Percentiles rank a stretch among this genome's conserved stretches.
Evolutionary conservation across 306 rosid genomes (phyloP).

Genomic region (Sesbania bispinosa): DNA sequence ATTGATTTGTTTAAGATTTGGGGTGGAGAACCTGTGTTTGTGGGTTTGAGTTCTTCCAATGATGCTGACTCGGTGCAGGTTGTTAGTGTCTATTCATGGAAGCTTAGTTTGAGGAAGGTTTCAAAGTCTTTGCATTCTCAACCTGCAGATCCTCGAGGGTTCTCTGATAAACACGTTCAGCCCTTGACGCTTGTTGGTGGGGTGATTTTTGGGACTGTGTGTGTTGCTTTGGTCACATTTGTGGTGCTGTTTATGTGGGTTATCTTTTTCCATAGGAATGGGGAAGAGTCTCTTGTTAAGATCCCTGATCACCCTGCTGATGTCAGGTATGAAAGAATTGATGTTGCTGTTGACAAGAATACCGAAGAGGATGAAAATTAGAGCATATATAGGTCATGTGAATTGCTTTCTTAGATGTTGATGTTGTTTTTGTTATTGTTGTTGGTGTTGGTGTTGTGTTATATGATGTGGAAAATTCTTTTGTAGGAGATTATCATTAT

Average conservation of each 20-base stretch:
- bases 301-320: slow-evolving; percentile 30
- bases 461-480: slow-evolving; percentile 2
- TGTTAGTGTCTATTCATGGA: slow-evolving; percentile 60
- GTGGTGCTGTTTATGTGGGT: slow-evolving; percentile 60
- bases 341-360: slow-evolving; percentile 57
- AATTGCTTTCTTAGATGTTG: slow-evolving; percentile 1
- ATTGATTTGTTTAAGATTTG: slow-evolving; percentile 54
- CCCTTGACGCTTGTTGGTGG: slow-evolving; percentile 50
- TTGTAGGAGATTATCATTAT: slow-evolving; percentile 18
- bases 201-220: slow-evolving; percentile 56
- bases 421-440: neutral
- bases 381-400: neutral
- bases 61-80: slow-evolving; percentile 35
- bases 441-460: neutral
- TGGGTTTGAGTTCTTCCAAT: slow-evolving; percentile 55
- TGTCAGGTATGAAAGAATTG: slow-evolving; percentile 61
- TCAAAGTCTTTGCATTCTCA: slow-evolving; percentile 47
- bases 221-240: slow-evolving; percentile 54
- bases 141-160: slow-evolving; percentile 42
- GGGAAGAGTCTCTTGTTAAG: slow-evolving; percentile 33
- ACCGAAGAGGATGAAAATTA: slow-evolving; percentile 4
- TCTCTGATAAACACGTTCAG: neutral
- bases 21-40: slow-evolving; percentile 37
- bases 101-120: slow-evolving; percentile 28
- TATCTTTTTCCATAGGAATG: slow-evolving; percentile 30